A percentile compares a stretch with the other conserved stretches of the same genome.
These are phyloP conservation scores for Ganoderma boninense DNA, from an alignment of 1,284 basidiomycete species.

Conservation along the genomic window DNA sequence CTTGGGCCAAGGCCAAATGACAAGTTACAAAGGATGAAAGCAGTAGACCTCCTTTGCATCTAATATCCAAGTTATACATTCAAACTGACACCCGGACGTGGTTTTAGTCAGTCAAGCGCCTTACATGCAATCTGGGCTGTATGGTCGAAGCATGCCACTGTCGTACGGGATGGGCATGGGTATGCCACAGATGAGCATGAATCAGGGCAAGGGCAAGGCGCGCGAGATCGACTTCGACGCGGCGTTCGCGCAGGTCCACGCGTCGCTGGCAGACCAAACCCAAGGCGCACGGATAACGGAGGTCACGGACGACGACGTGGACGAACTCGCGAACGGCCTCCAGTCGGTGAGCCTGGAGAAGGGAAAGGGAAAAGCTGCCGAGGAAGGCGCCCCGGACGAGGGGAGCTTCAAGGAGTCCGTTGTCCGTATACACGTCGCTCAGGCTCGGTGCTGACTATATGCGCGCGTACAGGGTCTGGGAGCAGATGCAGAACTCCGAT, in stretches of 20 bases:
- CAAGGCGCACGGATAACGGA: conserved; percentile 64
- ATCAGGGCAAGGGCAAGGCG: conserved; percentile 76
- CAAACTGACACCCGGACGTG: neutral
- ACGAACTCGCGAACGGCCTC: conserved; percentile 51
- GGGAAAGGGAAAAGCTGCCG: conserved; percentile 43
- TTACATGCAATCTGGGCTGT: conserved; percentile 47
- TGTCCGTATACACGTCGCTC: neutral
- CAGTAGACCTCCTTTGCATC: neutral
- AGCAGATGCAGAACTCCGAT: conserved; percentile 64
- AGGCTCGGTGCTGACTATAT: conserved; percentile 10
- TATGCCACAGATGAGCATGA: conserved; percentile 40
- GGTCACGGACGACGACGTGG: conserved; percentile 49
- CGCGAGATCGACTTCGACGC: conserved; percentile 82
- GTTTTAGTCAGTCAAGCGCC: conserved; percentile 31
- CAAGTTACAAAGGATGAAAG: too few relatives aligned
- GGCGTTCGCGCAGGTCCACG: conserved; percentile 71
- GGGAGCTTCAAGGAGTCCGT: conserved; percentile 59
- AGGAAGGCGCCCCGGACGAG: conserved; percentile 23
- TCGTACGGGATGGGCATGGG: conserved; percentile 25
- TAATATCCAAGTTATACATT: too few relatives aligned
- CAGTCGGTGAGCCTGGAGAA: conserved; percentile 44
- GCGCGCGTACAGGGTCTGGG: conserved; percentile 59
- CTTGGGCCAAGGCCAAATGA: too few relatives aligned
- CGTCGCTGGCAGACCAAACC: conserved; percentile 54
- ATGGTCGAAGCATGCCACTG: conserved; percentile 42